Conservation (phyloP, 2,329 filamentous ascomycete genomes). For the Didymella segeticola region DNA sequence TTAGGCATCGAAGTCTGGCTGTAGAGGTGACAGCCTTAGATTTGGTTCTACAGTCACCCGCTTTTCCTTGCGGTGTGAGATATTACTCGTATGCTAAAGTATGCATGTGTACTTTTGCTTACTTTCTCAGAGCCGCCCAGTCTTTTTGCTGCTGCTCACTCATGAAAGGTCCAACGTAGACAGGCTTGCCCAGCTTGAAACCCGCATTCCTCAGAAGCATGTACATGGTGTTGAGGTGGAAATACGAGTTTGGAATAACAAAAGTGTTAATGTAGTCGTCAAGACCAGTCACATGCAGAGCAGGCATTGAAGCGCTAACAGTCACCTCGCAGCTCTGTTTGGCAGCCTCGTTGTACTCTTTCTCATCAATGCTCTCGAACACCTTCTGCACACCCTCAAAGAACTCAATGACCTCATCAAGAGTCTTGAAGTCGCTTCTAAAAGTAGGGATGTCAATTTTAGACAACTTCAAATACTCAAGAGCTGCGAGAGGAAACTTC, state of each 20-base stretch:
- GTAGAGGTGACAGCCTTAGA: too few relatives aligned
- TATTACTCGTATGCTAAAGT: too few relatives aligned
- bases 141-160: slow-evolving; percentile 28
- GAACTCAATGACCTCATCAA: slow-evolving; percentile 30
- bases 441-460: slow-evolving; percentile 11
- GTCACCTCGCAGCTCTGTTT: slow-evolving; percentile 22
- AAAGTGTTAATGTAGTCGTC: slow-evolving; percentile 25
- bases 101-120: too few relatives aligned
- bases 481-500: slow-evolving; percentile 21
- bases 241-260: slow-evolving; percentile 30
- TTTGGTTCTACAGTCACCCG: too few relatives aligned
- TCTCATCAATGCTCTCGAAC: slow-evolving; percentile 25
- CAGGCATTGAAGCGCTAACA: slow-evolving; percentile 8
- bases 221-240: slow-evolving; percentile 35
- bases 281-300: slow-evolving; percentile 22
- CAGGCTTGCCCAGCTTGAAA: slow-evolving; percentile 25
- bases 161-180: slow-evolving; percentile 26
- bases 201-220: slow-evolving; percentile 30
- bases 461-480: slow-evolving; percentile 16
- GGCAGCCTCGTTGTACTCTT: slow-evolving; percentile 26
- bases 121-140: slow-evolving; percentile 18
- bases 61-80: too few relatives aligned
- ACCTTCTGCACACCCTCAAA: slow-evolving; percentile 23
- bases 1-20: too few relatives aligned
- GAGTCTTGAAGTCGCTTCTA: slow-evolving; percentile 18